Base-by-base conservation (phyloP, 768 basidiomycete species). In the Tephrocybe sp. region DNA sequence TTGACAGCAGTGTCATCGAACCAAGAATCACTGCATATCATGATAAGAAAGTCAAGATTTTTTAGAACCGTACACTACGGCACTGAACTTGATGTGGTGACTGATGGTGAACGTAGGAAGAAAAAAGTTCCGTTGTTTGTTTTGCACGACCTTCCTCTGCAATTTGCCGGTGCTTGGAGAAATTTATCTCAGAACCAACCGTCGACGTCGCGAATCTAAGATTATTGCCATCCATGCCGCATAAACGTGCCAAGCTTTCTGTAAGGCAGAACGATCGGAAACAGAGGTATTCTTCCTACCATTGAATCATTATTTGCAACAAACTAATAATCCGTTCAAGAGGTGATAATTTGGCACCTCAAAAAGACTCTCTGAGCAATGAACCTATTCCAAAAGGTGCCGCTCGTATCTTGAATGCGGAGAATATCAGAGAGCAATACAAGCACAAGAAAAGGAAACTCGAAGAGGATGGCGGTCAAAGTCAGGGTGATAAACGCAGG, bases 341-440 rank as follows among this genome's bases (percentile, higher is more conserved):
- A 59, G 75, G 75, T 45, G 54, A 67, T 37, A 75, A 86, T 67
- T 62, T 79, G 40, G 71, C 77, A 5, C 84, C 82, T 15, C 62
- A 56, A 51, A 70, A 69, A 55, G 58, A 68, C 18, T 65, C 70
- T 5, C 61, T 81, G 32, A 61, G 59, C 59, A 69, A 74, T 38
- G 89, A 92, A 58, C 68, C 74, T 4, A 74, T 91, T 16, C 89
- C 89, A 8, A 92, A 90, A 67, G 78, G 84, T 9, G 76, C 77
- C 13, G 64, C 77, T 28, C 79, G 89, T 12, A 75, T 89, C 16
- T 64, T 91, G 31, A 80, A 89, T 57, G 84, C 88, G 1, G 69
- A 69, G 18, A 67, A 73, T 51, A 74, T 88, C 36, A 74, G 85
- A 36, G 74, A 78, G 24, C 77, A 81, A 40, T 86, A 69, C 63